Base-by-base conservation (phyloP, 805 yeast genomes). In the Lipomyces orientalis region DNA sequence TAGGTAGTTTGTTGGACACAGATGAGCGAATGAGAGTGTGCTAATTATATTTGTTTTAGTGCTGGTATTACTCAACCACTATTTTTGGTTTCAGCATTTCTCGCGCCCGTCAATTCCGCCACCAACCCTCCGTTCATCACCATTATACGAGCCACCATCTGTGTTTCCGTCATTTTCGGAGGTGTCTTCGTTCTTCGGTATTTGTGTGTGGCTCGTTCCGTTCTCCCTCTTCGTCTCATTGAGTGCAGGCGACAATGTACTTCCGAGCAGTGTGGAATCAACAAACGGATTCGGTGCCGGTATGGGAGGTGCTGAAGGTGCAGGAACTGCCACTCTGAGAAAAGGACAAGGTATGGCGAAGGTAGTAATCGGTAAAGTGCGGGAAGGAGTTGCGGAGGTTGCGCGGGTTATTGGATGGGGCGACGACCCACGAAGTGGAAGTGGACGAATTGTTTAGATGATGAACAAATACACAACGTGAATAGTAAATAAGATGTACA, bases 131-230 rank as follows among this genome's bases (percentile, higher is more conserved):
- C 67, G 72, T 4, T 58, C 70, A 7, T 69, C 72, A 4, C 71
- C 72, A 1, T 57, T 69, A 35, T 68, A 64, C 58, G 71, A 64
- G 31, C 68, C 67, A 3, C 65, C 64, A 58, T 90, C 90, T 14
- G 85, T 86, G 58, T 85, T 91, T 63, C 97, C 97, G 1, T 83
- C 90, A 12, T 94, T 94, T 75, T 83, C 93, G 0, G 97, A 95
- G 76, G 91, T 95, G 3, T 91, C 97, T n/a, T 90, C 97, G 2
- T 95, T 95, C 78, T 93, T 95, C 76, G 99, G 97, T 0, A 79
- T 95, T 54, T 88, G 95, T 74, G 88, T 95, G 22, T 95, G 99
- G 99, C 84, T 94, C 67, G 86, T 95, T 35, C 99, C 99, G 43
- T 92, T 95, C 77, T 88, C 97, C 3, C 82, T 95, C 65, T 94